A percentile compares a stretch with the other conserved stretches of the same genome.
Evolutionary conservation across 257 asterid genomes (phyloP).

Genomic region (Plantago major): DNA sequence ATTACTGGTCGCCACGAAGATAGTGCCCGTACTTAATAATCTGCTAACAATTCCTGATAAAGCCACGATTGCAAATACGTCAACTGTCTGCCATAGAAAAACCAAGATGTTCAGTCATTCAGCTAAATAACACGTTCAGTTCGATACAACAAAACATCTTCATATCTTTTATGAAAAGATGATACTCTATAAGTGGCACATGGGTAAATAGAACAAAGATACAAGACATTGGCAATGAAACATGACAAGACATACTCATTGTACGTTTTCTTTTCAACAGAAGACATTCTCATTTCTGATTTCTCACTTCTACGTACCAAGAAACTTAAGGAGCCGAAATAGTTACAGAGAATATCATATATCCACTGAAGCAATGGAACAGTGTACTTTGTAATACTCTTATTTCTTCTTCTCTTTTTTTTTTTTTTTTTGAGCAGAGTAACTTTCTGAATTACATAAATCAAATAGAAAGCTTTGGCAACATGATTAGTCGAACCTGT

Average conservation of each 20-base stretch:
- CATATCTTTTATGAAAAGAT: too few species aligned
- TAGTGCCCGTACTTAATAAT: slow-evolving; percentile 88
- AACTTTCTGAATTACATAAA: background rate
- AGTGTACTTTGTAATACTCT: too few species aligned
- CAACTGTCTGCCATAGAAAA: slow-evolving; percentile 73
- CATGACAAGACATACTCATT: background rate
- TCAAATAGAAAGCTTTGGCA: background rate
- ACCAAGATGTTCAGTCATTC: slow-evolving; percentile 15
- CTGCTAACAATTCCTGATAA: slow-evolving; percentile 94
- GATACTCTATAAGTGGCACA: background rate
- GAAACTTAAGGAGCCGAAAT: too few species aligned
- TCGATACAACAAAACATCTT: too few species aligned
- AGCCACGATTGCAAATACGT: slow-evolving; percentile 94
- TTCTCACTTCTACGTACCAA: too few species aligned
- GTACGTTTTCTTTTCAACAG: too few species aligned
- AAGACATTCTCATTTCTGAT: too few species aligned
- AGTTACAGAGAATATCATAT: too few species aligned
- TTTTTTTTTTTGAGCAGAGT: background rate
- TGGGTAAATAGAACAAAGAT: background rate
- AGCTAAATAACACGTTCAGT: background rate
- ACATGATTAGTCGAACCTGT: slow-evolving; percentile 47
- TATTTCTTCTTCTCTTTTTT: too few species aligned
- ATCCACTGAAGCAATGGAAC: background rate
- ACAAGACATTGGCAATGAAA: slow-evolving; percentile 1
- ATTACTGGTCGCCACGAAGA: slow-evolving; percentile 97